phyloP scores from a whole-genome alignment of 306 rosid species.

The Vicia sativa region DNA sequence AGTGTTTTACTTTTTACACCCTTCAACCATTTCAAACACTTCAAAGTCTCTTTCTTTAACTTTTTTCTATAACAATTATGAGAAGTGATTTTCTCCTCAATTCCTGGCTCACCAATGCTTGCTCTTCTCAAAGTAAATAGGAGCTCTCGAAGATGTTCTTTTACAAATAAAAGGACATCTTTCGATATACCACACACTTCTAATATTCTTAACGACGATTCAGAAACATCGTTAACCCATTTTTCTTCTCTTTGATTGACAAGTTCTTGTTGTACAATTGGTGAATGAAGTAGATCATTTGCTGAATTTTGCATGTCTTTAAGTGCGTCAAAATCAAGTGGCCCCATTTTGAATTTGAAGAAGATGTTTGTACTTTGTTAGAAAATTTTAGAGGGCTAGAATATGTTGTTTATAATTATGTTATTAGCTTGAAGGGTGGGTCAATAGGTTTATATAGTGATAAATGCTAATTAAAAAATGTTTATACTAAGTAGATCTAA shows the following conservation, averaged over 20 bases:
- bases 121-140: constrained; percentile 51
- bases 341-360: constrained; percentile 35
- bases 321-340: constrained; percentile 59
- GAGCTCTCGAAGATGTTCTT: constrained; percentile 63
- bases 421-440: constrained; percentile 12
- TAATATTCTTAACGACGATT: constrained; percentile 59
- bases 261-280: constrained; percentile 50
- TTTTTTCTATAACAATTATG: constrained; percentile 54
- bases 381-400: neutral
- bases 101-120: constrained; percentile 40
- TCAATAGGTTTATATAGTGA: constrained; percentile 21
- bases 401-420: constrained; percentile 14
- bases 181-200: constrained; percentile 62
- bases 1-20: constrained; percentile 41
- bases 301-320: constrained; percentile 59
- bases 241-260: constrained; percentile 47
- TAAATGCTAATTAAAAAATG: neutral
- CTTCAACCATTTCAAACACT: constrained; percentile 59
- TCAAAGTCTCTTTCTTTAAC: constrained; percentile 56
- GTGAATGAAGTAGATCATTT: constrained; percentile 57
- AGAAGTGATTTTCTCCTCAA: constrained; percentile 42
- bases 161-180: constrained; percentile 56
- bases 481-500: constrained; percentile 42
- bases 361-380: neutral
- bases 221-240: constrained; percentile 56